Conservation (phyloP, 805 yeast genomes). For the Zygosaccharomyces gambellarensis region DNA sequence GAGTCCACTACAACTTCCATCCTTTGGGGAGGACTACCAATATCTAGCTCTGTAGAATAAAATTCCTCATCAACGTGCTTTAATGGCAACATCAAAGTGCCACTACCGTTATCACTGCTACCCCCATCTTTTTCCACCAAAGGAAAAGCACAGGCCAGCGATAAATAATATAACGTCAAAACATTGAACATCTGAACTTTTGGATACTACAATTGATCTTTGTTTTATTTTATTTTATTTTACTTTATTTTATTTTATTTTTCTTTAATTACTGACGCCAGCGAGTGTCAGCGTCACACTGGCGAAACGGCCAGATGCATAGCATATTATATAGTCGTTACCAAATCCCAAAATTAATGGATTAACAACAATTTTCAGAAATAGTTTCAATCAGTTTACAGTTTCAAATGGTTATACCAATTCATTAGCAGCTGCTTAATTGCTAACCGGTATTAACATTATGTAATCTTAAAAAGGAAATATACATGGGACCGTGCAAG, state of each 20-base stretch:
- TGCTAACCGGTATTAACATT: not conserved
- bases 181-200: conserved; percentile 3
- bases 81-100: conserved; percentile 10
- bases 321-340: not conserved
- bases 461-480: conserved; percentile 6
- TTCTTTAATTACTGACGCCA: conserved; percentile 4
- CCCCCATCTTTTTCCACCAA: not conserved
- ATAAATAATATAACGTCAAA: not conserved
- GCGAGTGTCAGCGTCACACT: not conserved
- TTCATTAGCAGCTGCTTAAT: not conserved
- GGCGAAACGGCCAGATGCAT: not conserved
- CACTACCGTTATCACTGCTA: not conserved
- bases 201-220: not conserved
- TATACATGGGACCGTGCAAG: not conserved
- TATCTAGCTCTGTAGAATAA: conserved; percentile 28
- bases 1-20: conserved; percentile 44
- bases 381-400: not conserved
- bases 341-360: not conserved
- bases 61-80: conserved; percentile 18
- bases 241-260: not conserved
- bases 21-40: conserved; percentile 43
- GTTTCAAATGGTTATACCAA: not conserved
- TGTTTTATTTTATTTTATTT: not conserved
- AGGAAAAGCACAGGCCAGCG: not conserved
- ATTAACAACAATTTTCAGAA: not conserved